phyloP scores from a whole-genome alignment of 2,329 filamentous ascomycete species.

The Ceratocystis diversiconidia region DNA sequence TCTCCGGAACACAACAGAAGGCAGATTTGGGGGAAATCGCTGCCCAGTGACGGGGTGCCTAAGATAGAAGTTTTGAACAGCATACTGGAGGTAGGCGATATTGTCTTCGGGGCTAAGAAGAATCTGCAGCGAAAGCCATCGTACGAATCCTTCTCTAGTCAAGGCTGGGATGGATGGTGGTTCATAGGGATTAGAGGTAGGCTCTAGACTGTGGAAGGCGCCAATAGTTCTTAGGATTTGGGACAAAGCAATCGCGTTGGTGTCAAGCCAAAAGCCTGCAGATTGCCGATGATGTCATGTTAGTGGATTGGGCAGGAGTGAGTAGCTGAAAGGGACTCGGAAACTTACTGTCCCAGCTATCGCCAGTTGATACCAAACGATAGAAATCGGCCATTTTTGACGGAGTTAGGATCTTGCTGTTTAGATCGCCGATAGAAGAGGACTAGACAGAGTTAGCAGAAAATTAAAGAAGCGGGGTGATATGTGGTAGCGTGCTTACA shows the following conservation, averaged over 20 bases:
- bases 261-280: conserved; percentile 60
- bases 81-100: conserved; percentile 66
- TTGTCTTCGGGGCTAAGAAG: conserved; percentile 80
- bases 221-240: conserved; percentile 88
- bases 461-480: background rate
- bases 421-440: conserved; percentile 43
- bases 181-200: conserved; percentile 56
- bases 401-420: conserved; percentile 42
- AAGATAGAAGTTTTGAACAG: conserved; percentile 63
- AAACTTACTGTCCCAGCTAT: conserved; percentile 52
- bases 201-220: conserved; percentile 76
- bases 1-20: conserved; percentile 51
- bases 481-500: conserved; percentile 1
- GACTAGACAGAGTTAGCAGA: conserved; percentile 29
- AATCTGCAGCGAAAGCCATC: conserved; percentile 87
- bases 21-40: conserved; percentile 47
- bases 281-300: conserved; percentile 4
- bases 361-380: conserved; percentile 45
- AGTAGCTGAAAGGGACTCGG: conserved; percentile 7
- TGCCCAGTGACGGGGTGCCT: conserved; percentile 60
- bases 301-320: background rate
- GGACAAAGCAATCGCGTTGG: conserved; percentile 60
- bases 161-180: conserved; percentile 69
- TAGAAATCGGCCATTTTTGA: conserved; percentile 66
- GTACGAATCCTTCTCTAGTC: conserved; percentile 70